These are phyloP conservation scores for Talaromyces amestolkiae DNA, from an alignment of 2,329 filamentous ascomycete genomes.

Conservation along the genomic window DNA sequence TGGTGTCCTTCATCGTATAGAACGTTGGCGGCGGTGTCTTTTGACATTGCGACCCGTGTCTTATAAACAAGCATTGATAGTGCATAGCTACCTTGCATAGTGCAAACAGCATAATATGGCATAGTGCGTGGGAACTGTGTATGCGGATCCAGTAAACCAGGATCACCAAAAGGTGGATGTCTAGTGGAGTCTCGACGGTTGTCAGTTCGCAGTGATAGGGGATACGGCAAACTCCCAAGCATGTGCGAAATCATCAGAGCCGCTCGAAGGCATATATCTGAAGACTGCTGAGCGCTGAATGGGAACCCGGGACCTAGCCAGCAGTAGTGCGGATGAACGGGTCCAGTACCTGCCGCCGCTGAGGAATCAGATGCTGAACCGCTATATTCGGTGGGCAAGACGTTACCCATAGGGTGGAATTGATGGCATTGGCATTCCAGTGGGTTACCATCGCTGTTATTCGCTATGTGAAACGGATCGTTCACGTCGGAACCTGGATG, in stretches of 20 bases:
- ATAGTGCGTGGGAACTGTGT: conserved; percentile 41
- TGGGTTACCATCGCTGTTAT: conserved; percentile 26
- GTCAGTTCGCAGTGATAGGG: conserved; percentile 29
- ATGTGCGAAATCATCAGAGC: conserved; percentile 42
- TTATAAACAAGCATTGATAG: conserved; percentile 49
- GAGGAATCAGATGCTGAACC: conserved; percentile 34
- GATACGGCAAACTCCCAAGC: conserved; percentile 41
- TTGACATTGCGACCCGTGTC: conserved; percentile 33
- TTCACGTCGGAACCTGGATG: conserved; percentile 27
- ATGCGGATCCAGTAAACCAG: conserved; percentile 21
- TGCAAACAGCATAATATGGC: conserved; percentile 48
- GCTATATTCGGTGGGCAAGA: conserved; percentile 32
- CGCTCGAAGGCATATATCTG: conserved; percentile 41
- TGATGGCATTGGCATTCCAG: conserved; percentile 35
- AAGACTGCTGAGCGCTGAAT: conserved; percentile 42
- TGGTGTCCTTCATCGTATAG: conserved; percentile 24
- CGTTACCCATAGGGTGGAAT: conserved; percentile 31
- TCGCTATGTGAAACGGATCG: conserved; percentile 20
- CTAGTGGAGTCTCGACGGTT: conserved; percentile 4
- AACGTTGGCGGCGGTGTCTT: conserved; percentile 29
- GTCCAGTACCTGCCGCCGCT: conserved; percentile 31
- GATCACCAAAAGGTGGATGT: conserved; percentile 17
- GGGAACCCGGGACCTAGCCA: conserved; percentile 34
- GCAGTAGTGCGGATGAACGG: conserved; percentile 24
- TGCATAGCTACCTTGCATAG: conserved; percentile 49